Base-by-base conservation (phyloP, 2,329 filamentous ascomycete species). In the Rhexocercosporidium sp. region DNA sequence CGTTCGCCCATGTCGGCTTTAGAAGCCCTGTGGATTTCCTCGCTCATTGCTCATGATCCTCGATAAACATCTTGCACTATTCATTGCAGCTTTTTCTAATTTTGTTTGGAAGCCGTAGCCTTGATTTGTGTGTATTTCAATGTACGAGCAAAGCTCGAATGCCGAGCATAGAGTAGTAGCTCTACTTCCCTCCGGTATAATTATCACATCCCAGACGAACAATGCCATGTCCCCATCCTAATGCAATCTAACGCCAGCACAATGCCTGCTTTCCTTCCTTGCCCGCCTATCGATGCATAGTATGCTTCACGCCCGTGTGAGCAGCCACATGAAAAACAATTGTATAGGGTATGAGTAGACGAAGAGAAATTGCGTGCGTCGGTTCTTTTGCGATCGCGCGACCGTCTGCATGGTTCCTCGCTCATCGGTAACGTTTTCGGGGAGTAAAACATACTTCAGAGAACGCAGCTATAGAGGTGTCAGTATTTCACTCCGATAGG, bases 261-360 rank as follows among this genome's bases (percentile, higher is more conserved):
- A 68, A 72, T 70, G 68, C 65, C 39, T 66, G 66, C 60, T 62
- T 31, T 54, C 27, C 41, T 61, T 67, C 64, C 46, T 20, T 47
- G 34, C 53, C 63, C 27, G 46, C 53, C 59, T 51, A 37, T 53
- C 37, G 60, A 47, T 29, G 46, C 54, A 61, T n/a, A n/a, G n/a
- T n/a, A n/a, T 59, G 25, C 31, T 20, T 73, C 49, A 75, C n/a
- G 71, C 66, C 49, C 69, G 66, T 25, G 75, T 91, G 69, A 92
- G 79, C 76, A 89, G 85, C 90, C 95, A 96, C 94, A 98, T 99
- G 80, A 98, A 97, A 65, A 94, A 83, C 73, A 98, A 87, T 82
- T 99, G 96, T 65, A 98, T 90, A 64, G 96, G 84, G 80, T 98
- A 99, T 53, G 94, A 95, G 81, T 99, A 97, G 73, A 94, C 85